Evolutionary conservation across 768 basidiomycete genomes (phyloP).

Genomic region (Termitomyces sp.): DNA sequence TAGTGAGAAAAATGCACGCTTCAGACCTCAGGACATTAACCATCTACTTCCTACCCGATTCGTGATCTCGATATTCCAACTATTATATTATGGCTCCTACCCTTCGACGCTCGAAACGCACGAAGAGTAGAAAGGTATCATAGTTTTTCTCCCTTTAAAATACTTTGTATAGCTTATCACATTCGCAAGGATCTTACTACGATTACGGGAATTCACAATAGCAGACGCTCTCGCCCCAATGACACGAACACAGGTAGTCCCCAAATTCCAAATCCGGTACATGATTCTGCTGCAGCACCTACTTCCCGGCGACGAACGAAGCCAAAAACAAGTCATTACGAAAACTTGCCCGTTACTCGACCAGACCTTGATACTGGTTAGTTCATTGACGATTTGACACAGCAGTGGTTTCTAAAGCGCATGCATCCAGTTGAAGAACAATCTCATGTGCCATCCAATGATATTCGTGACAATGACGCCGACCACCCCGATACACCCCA

Average conservation of each 20-base stretch:
- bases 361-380: not conserved
- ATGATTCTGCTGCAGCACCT: not conserved
- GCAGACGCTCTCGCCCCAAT: not conserved
- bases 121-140: not conserved
- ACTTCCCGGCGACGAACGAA: not conserved
- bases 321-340: not conserved
- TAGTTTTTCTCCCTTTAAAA: not conserved
- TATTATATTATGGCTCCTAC: too few relatives aligned
- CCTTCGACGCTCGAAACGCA: conserved; percentile 1
- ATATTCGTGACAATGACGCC: not conserved
- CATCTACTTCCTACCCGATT: not conserved
- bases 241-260: not conserved
- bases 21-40: not conserved
- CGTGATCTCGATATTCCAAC: too few relatives aligned
- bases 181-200: too few relatives aligned
- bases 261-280: not conserved
- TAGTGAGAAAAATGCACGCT: not conserved
- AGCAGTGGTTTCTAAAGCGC: not conserved
- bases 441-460: not conserved
- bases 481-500: not conserved
- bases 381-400: not conserved
- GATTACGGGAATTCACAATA: not conserved
- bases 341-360: not conserved
- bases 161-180: not conserved
- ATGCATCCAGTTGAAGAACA: not conserved